Evolutionary conservation across 2,329 filamentous ascomycete species (phyloP).

Genomic region (Diaporthe vaccinii): DNA sequence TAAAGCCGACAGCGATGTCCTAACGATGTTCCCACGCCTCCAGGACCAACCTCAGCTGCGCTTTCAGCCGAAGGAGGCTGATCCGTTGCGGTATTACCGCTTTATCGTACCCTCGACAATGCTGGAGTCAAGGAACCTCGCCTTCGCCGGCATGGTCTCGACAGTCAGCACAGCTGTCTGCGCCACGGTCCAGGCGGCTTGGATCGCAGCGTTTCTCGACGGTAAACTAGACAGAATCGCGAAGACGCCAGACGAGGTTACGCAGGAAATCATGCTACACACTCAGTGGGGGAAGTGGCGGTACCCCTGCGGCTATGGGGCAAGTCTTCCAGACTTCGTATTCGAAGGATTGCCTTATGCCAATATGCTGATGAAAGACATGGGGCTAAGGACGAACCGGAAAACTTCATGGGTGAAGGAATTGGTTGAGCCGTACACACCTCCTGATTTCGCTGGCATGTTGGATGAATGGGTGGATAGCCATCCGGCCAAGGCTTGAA

Average conservation of each 20-base stretch:
- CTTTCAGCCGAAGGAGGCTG: conserved; percentile 21
- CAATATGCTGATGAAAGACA: conserved; percentile 45
- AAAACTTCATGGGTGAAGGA: conserved; percentile 41
- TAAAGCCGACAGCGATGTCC: conserved; percentile 31
- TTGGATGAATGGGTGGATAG: conserved; percentile 48
- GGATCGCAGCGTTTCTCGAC: conserved; percentile 71
- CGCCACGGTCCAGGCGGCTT: conserved; percentile 59
- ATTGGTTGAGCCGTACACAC: conserved; percentile 37
- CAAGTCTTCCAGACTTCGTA: conserved; percentile 66
- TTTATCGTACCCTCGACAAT: conserved; percentile 38
- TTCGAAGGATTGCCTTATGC: conserved; percentile 72
- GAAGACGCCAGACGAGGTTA: conserved; percentile 48
- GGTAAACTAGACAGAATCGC: conserved; percentile 56
- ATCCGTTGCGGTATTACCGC: conserved; percentile 35
- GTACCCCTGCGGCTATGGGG: conserved; percentile 66
- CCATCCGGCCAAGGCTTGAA: conserved; percentile 31
- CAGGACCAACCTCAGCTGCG: conserved; percentile 32
- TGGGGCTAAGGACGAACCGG: conserved; percentile 41
- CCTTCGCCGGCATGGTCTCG: conserved; percentile 39
- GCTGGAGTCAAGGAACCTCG: conserved; percentile 26
- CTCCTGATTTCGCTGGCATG: conserved; percentile 46
- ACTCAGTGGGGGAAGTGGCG: conserved; percentile 67
- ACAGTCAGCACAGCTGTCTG: conserved; percentile 52
- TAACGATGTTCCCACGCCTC: conserved; percentile 29
- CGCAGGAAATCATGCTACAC: conserved; percentile 62